Base-by-base conservation (phyloP, 768 basidiomycete genomes). In the Hygrophorus pudorinus region DNA sequence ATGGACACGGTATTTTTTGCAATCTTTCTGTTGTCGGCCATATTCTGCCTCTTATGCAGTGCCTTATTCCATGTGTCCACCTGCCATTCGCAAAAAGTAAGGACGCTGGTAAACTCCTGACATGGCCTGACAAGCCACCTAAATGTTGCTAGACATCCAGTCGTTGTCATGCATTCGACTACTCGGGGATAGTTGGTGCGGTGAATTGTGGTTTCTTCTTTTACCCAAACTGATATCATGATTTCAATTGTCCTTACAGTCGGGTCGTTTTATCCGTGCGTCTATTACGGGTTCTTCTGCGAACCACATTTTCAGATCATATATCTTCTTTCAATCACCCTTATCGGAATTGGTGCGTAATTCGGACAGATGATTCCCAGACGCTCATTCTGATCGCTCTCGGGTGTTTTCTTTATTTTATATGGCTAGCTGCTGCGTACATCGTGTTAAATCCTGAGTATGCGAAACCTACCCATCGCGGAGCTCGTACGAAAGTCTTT, bases 271-370 rank as follows among this genome's bases (percentile, higher is more conserved):
- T 77, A 78, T 51, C 84, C 89, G 5, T 76, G 70, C 49, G 65
- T 92, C 32, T 84, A 82, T 56, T 90, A 88, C 57, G 81, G 76
- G 2, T 87, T 86, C 61, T 84, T 73, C 62, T 86, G 84, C 55
- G 67, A 81, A 24, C 66, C 72, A 6, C 53, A 61, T 31, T 65
- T 67, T 41, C 77, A 76, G 56, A 44, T 60, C n/a, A 59, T 78
- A 27, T 85, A 86, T 57, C 63, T 81, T 17, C 49, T 65, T 14
- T 51, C 61, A 9, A 77, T 84, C 40, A 65, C 66, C 14, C 36
- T 73, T 9, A 68, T 73, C 36, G 81, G 84, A 28, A 49, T 68
- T 44, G 76, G 85, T 85, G 44, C 62, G 82, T 61, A n/a, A 45
- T 20, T 50, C 45, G 44, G 30, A 54, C 57, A 16, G 18, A 10